Evolutionary conservation across 176 grass and related monocot genomes (phyloP).

Genomic region (Miscanthus lutarioriparius): DNA sequence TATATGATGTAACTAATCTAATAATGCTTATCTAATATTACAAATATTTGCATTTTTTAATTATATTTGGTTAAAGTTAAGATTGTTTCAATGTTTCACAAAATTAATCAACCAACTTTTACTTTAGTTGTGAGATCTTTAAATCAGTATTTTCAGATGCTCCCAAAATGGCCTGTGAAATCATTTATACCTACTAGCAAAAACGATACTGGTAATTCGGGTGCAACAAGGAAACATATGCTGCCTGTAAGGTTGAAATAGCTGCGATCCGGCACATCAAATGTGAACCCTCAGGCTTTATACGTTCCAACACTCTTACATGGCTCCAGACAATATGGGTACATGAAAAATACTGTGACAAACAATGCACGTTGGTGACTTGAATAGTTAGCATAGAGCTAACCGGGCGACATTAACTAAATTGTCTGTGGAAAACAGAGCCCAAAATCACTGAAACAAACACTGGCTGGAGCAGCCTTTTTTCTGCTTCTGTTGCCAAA

Average conservation of each 20-base stretch:
- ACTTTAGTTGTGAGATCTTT: neutral
- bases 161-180: neutral
- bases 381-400: slow-evolving; percentile 22
- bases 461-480: slow-evolving; percentile 27
- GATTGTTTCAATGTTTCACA: too few species aligned
- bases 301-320: slow-evolving; percentile 14
- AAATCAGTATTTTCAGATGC: neutral
- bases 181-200: neutral
- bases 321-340: slow-evolving; percentile 30
- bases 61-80: too few species aligned
- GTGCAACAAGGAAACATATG: too few species aligned
- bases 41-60: too few species aligned
- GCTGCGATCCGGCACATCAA: neutral
- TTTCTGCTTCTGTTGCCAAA: slow-evolving; percentile 26
- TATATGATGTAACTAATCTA: too few species aligned
- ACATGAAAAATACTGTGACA: slow-evolving; percentile 40
- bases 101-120: too few species aligned
- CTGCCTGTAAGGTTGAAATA: neutral
- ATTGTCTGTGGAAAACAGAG: slow-evolving; percentile 22
- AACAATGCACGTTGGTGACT: slow-evolving; percentile 29
- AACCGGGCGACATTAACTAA: slow-evolving; percentile 30
- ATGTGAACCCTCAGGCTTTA: neutral
- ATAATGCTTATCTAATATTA: too few species aligned
- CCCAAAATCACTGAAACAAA: slow-evolving; percentile 36
- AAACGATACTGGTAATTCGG: too few species aligned